Evolutionary conservation across 805 yeast species (phyloP).

Genomic region (Phaffomyces thermotolerans): DNA sequence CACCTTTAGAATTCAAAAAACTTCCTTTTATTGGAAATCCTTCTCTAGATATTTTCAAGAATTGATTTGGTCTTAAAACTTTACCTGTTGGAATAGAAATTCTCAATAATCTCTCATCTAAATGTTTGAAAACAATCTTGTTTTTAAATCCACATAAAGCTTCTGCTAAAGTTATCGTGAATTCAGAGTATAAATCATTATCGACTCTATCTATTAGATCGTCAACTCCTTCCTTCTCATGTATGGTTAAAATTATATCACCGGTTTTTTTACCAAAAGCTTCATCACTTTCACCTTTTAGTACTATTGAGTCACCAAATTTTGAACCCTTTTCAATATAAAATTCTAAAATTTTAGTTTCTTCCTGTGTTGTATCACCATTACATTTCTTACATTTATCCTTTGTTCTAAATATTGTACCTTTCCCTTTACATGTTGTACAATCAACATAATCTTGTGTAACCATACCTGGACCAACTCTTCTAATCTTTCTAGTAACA

Average conservation of each 20-base stretch:
- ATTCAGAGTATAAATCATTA: conserved; percentile 54
- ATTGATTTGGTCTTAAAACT: conserved; percentile 73
- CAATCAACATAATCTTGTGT: conserved; percentile 58
- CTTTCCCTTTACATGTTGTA: conserved; percentile 63
- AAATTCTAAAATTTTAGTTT: conserved; percentile 69
- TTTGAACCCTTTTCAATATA: conserved; percentile 67
- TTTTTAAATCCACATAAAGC: conserved; percentile 77
- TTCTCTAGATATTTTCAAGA: conserved; percentile 54
- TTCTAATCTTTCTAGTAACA: conserved; percentile 44
- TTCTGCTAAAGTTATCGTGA: conserved; percentile 64
- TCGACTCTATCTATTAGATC: conserved; percentile 45
- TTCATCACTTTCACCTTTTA: conserved; percentile 72
- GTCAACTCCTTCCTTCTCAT: conserved; percentile 31
- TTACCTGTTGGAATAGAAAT: conserved; percentile 68
- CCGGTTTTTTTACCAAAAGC: conserved; percentile 69
- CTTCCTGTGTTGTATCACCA: conserved; percentile 56
- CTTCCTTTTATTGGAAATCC: conserved; percentile 68
- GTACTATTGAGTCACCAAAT: conserved; percentile 50
- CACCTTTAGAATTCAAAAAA: conserved; percentile 40
- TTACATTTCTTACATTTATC: conserved; percentile 74
- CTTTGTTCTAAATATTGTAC: conserved; percentile 49
- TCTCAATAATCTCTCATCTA: conserved; percentile 71
- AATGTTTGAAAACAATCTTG: conserved; percentile 54
- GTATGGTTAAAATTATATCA: conserved; percentile 60
- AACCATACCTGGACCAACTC: conserved; percentile 72